Base-by-base conservation (phyloP, 116 monocot species). In the Iris pallida region DNA sequence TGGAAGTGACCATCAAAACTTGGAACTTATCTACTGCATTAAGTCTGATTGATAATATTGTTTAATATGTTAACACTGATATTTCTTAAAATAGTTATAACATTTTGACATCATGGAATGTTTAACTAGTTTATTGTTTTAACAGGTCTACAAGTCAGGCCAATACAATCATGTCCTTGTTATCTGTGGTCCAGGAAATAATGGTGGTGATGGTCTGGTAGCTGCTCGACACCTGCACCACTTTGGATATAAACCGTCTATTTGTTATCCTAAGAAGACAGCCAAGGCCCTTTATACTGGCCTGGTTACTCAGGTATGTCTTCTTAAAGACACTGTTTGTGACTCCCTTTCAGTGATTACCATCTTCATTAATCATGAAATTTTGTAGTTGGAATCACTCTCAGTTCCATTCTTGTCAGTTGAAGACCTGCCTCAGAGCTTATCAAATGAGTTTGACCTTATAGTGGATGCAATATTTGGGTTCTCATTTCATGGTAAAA, bases 121-220 rank as follows among this genome's bases (percentile, higher is more conserved):
- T 55, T 63, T 68, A 65, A 46, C 13, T 40, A 57, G 16, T 73
- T 59, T 0, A 20, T 61, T 70, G 49, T 40, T 68, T 79, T 44
- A 45, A 68, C 73, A 96, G 96, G 92, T 96, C 14, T 89, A 92
- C 71, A 89, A 85, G 59, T 70, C 70, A 75, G 82, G 67, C 69
- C 83, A 85, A 75, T 77, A 86, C 64, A 67, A 70, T 16, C 83
- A 85, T 14, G 65, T 92, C 11, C 87, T 96, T 57, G 75, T 75
- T 40, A 80, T 92, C 14, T 96, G 96, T 60, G 96, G 96, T 75
- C 96, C 96, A 48, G 96, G 96, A 71, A 96, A 96, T 80, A 96
- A 96, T 79, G 92, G 96, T 63, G 96, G 96, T 56, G 96, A 92
- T 85, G 96, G 96, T 53, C 75, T 96, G 14, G 96, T 96, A 46